Base-by-base conservation (phyloP, 306 rosid genomes). In the Dalbergia cultrata region DNA sequence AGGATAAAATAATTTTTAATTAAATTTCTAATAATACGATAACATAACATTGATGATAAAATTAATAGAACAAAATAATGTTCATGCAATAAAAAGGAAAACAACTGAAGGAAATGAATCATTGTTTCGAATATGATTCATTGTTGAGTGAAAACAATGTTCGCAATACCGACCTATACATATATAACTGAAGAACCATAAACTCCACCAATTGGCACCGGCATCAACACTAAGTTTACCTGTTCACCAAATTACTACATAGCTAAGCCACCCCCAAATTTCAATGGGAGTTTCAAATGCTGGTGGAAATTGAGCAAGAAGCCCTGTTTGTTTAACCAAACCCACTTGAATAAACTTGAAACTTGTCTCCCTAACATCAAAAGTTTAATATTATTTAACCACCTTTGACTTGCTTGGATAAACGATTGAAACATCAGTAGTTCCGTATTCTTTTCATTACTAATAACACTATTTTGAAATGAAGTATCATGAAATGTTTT, bases 321-420 rank as follows among this genome's bases (percentile, higher is more conserved):
- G 9, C 81, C 64, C 43, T 31, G 18, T 21, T 44, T 57, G 54
- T 39, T 71, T 31, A 21, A 56, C 75, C 78, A 45, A 69, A 19
- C 67, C 58, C n/a, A 44, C 57, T 74, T 81, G 66, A 60, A 26
- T 26, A 26, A 26, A 37, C 31, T 65, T 65, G 70, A 56, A 33
- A 35, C 13, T 85, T 66, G 67, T 17, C 21, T 70, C 22, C 74
- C 35, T 7, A 54, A 82, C 77, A 62, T 67, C 59, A 18, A 50
- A 63, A 22, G 63, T 66, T 57, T 58, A 57, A 12, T 57, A 57
- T 75, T 49, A 53, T 9, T 57, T 53, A 81, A 35, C 83, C 70
- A 77, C 69, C 80, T 68, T 84, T 70, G 80, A 81, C 83, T 59
- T 65, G 7, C 33, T 50, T 8, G 22, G 9, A 19, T 59, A 9